Conservation (phyloP, 768 basidiomycete genomes). For the Kwoniella sp. region DNA sequence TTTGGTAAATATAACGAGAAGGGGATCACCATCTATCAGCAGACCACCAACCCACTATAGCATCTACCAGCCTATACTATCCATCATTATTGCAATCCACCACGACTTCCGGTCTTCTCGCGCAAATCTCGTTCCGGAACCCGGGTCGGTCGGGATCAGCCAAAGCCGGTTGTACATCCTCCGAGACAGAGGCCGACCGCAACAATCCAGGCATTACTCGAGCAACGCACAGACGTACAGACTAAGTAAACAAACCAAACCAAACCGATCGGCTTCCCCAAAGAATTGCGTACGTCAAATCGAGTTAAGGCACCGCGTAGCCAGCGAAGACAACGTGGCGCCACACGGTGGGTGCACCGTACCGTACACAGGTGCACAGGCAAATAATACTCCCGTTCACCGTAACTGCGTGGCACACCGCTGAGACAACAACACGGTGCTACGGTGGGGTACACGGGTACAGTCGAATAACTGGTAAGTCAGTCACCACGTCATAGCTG, state of each 20-base stretch:
- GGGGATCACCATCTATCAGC: not conserved
- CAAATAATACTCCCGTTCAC: too few species aligned
- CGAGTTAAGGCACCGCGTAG: not conserved
- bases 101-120: too few species aligned
- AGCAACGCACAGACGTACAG: too few species aligned
- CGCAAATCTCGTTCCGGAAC: not conserved
- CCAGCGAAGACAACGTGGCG: not conserved
- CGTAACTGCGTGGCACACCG: too few species aligned
- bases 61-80: too few species aligned
- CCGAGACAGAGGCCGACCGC: not conserved
- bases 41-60: too few species aligned
- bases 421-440: not conserved
- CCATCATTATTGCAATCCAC: too few species aligned
- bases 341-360: not conserved
- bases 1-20: slow-evolving; percentile 1
- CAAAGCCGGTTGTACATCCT: not conserved
- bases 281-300: not conserved
- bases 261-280: not conserved
- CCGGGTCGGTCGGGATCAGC: not conserved
- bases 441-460: not conserved
- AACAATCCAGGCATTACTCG: too few species aligned
- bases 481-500: not conserved
- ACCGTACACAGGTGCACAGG: not conserved
- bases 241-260: not conserved
- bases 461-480: not conserved